These are phyloP conservation scores for Cytospora piceicola DNA, from an alignment of 2,329 filamentous ascomycete genomes.

Conservation along the genomic window DNA sequence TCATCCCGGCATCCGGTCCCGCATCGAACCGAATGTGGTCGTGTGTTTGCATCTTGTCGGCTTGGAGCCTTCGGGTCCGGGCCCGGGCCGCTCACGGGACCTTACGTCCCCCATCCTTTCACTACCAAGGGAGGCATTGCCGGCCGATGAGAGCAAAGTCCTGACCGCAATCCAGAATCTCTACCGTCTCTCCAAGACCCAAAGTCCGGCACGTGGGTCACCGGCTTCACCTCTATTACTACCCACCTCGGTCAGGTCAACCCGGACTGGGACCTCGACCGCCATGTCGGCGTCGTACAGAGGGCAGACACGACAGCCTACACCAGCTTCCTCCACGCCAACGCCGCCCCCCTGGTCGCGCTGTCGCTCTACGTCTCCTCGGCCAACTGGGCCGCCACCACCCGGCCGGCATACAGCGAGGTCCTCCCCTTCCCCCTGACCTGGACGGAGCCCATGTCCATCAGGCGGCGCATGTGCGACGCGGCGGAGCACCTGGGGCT, in stretches of 20 bases:
- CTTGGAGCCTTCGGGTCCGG: neutral
- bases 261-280: constrained; percentile 44
- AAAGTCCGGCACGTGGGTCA: constrained; percentile 55
- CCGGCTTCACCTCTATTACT: constrained; percentile 65
- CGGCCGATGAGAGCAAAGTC: constrained; percentile 11
- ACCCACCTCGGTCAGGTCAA: constrained; percentile 51
- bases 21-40: constrained; percentile 36
- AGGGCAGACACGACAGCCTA: constrained; percentile 55
- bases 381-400: constrained; percentile 79
- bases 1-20: constrained; percentile 13
- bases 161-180: constrained; percentile 46
- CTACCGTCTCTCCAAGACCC: constrained; percentile 60
- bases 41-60: neutral
- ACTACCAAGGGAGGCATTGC: no score
- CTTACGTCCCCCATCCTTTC: constrained; percentile 17
- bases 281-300: constrained; percentile 44
- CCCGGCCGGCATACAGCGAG: constrained; percentile 77
- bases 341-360: constrained; percentile 78
- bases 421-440: constrained; percentile 86
- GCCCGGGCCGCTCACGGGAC: neutral
- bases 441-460: constrained; percentile 78
- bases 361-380: constrained; percentile 89
- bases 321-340: constrained; percentile 72
- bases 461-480: constrained; percentile 70
- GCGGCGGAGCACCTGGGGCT: constrained; percentile 73